Evolutionary conservation across 495 filamentous ascomycete species (phyloP), one percentile per base, ranked within the genome.

Genomic region (Cercophora scortea): DNA sequence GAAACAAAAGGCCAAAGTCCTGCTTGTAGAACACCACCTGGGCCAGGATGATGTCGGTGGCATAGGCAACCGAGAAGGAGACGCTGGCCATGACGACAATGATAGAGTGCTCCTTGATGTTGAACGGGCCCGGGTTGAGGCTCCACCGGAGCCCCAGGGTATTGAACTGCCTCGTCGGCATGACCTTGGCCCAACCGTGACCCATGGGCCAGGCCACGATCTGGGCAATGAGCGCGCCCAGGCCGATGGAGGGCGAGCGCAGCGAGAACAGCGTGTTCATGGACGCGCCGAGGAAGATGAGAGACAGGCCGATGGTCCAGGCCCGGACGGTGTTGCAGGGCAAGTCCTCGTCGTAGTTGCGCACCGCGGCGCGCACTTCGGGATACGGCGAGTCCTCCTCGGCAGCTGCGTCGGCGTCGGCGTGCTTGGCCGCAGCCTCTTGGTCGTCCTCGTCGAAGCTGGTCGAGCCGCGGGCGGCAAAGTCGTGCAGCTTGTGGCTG

Each of bases 21-120:
- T 88, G 76, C 51, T 78, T 73, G 59, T 89, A 88, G 59, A 85
- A 88, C 39, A 84, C 66, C 19, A 73, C 57, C 60, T 84, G 78
- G 0, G 84, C 84, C 19, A 86, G 71, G 25, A 88, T 81, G 56
- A 84, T 75, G 53, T 88, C 84, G 2, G 84, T 88, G 16, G 84
- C 81, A 44, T 85, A 83, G 4, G 83, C 84, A n/a, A 81, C 80
- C 58, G 67, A 85, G 60, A 70, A 76, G 49, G 69, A 73, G 7
- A 80, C 78, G 49, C 73, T 74, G 7, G 80, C 79, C 86, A 89
- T 90, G 55, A 89, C 81, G 6, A 85, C 84, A 55, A 90, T 87
- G 55, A 90, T 71, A 6, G 83, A 78, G 71, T 90, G 87, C 60
- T 89, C 85, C 60, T 90, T 90, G 65, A 88, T 80, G 63, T 88